Percentiles rank a stretch among this genome's conserved stretches.
phyloP scores from a whole-genome alignment of 1,284 basidiomycete species.

The Gastroboletus turbinatus region DNA sequence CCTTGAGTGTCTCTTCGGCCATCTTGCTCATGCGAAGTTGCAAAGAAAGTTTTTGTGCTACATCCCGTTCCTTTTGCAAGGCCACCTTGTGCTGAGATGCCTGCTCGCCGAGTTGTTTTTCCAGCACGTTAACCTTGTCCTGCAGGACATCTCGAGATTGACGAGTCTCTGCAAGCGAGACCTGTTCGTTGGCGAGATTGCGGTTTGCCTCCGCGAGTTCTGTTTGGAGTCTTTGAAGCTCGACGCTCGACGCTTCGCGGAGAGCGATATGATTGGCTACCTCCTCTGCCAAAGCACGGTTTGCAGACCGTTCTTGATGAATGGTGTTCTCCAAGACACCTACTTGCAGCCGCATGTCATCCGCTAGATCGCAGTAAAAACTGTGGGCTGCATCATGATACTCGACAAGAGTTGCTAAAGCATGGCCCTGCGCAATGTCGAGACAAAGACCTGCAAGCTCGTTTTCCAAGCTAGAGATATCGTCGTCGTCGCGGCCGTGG shows the following conservation, averaged over 20 bases:
- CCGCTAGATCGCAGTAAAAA: slow-evolving; percentile 37
- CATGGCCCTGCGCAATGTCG: slow-evolving; percentile 17
- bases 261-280: slow-evolving; percentile 39
- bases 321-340: slow-evolving; percentile 30
- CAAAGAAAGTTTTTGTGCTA: slow-evolving; percentile 44
- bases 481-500: neutral
- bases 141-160: slow-evolving; percentile 33
- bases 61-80: slow-evolving; percentile 53
- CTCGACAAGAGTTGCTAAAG: slow-evolving; percentile 13
- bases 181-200: slow-evolving; percentile 28
- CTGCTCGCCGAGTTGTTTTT: slow-evolving; percentile 28
- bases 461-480: slow-evolving; percentile 9
- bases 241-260: slow-evolving; percentile 39
- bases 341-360: slow-evolving; percentile 36
- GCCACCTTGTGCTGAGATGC: slow-evolving; percentile 32
- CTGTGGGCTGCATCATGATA: slow-evolving; percentile 24
- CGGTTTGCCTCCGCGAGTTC: slow-evolving; percentile 34
- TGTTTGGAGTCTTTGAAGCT: slow-evolving; percentile 40
- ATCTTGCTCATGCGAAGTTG: slow-evolving; percentile 54
- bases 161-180: slow-evolving; percentile 14
- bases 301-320: slow-evolving; percentile 32
- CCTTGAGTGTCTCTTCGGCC: slow-evolving; percentile 60
- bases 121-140: slow-evolving; percentile 24
- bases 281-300: slow-evolving; percentile 39
- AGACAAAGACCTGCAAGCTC: slow-evolving; percentile 21